Percentiles rank a stretch among this genome's conserved stretches.
Evolutionary conservation across 1,284 basidiomycete species (phyloP).

Genomic region (Austroboletus rostrupii): DNA sequence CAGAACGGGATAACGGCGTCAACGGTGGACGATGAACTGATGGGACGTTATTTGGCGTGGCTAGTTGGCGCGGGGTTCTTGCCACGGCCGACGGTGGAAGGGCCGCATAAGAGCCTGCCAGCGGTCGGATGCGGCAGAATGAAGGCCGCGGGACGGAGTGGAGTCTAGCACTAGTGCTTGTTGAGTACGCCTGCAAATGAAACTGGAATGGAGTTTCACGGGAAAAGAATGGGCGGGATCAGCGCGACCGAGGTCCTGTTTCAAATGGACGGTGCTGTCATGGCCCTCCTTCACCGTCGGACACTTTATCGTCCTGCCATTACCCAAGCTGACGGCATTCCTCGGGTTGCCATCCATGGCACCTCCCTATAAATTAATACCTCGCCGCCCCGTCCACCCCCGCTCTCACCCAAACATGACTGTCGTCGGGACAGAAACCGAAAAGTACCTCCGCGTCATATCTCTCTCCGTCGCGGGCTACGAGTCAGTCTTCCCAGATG

Average conservation of each 20-base stretch:
- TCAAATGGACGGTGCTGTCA: neutral
- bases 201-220: no score
- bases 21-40: constrained; percentile 74
- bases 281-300: no score
- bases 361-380: constrained; percentile 15
- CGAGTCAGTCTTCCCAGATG: constrained; percentile 24
- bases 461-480: constrained; percentile 32
- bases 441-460: constrained; percentile 29
- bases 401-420: constrained; percentile 9
- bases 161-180: constrained; percentile 25
- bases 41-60: constrained; percentile 95
- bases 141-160: constrained; percentile 49
- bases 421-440: constrained; percentile 19
- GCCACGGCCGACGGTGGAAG: constrained; percentile 48
- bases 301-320: neutral
- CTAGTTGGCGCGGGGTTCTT: constrained; percentile 86
- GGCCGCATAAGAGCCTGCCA: constrained; percentile 46
- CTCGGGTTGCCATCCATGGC: neutral
- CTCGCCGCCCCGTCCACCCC: neutral
- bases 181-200: neutral
- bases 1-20: constrained; percentile 37
- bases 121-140: constrained; percentile 29
- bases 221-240: no score
- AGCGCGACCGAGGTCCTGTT: no score
- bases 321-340: constrained; percentile 16